phyloP scores from a whole-genome alignment of 345 rosid genomes.

The Corchorus capsularis region DNA sequence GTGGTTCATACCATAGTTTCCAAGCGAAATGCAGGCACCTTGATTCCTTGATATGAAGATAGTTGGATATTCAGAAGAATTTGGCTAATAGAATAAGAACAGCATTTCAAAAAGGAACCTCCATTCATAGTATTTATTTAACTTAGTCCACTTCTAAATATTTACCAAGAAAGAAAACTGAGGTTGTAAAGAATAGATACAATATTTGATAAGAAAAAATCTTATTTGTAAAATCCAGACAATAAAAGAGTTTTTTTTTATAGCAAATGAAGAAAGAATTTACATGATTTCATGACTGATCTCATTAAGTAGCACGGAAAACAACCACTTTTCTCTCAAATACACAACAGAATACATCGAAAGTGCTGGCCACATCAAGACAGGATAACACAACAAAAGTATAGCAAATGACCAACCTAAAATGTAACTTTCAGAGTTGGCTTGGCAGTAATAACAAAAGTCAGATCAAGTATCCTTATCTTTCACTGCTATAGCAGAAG shows the following conservation, averaged over 20 bases:
- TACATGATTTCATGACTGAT: constrained; percentile 1
- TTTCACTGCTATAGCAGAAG: constrained; percentile 38
- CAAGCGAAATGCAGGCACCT: too few relatives aligned
- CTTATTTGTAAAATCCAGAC: background rate
- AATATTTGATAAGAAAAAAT: too few relatives aligned
- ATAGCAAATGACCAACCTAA: background rate
- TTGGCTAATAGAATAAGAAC: too few relatives aligned
- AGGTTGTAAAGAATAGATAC: too few relatives aligned
- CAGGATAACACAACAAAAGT: background rate
- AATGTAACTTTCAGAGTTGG: constrained; percentile 13
- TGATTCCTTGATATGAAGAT: too few relatives aligned
- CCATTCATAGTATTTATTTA: too few relatives aligned
- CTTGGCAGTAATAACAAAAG: background rate
- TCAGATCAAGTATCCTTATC: constrained; percentile 53
- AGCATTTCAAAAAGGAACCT: too few relatives aligned
- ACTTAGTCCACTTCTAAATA: too few relatives aligned
- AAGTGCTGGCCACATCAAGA: background rate
- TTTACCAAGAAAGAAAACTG: too few relatives aligned
- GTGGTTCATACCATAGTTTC: too few relatives aligned
- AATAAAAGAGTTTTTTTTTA: background rate
- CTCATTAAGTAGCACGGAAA: background rate
- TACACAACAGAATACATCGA: constrained; percentile 7
- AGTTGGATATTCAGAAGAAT: too few relatives aligned
- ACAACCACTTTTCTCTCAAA: constrained; percentile 10
- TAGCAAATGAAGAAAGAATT: constrained; percentile 14